These are phyloP conservation scores for Micromonas pusilla DNA, from an alignment of 139 green algal genomes.

Conservation along the genomic window DNA sequence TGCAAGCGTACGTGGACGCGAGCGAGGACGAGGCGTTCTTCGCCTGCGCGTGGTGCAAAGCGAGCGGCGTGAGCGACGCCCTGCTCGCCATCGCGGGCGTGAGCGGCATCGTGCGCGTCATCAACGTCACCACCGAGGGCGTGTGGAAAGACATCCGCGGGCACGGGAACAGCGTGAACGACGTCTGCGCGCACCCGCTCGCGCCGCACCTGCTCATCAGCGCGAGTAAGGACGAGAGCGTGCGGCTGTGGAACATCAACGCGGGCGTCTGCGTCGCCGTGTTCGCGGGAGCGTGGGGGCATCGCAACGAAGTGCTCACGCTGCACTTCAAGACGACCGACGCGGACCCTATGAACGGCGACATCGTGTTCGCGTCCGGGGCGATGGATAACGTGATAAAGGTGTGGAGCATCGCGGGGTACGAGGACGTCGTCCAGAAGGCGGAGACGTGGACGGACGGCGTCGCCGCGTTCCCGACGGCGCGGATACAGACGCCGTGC, in stretches of 20 bases:
- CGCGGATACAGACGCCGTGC: neutral
- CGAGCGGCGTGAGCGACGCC: neutral
- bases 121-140: neutral
- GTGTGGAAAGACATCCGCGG: neutral
- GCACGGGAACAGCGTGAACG: constrained; percentile 20
- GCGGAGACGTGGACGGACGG: neutral
- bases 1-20: constrained; percentile 9
- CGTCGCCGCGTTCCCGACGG: constrained; percentile 7
- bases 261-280: constrained; percentile 43
- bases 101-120: constrained; percentile 14
- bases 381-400: constrained; percentile 43
- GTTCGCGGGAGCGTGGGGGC: constrained; percentile 36
- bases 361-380: constrained; percentile 31
- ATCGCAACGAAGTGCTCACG: constrained; percentile 45
- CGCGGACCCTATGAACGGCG: neutral
- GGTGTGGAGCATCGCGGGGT: constrained; percentile 32
- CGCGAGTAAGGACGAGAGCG: constrained; percentile 39
- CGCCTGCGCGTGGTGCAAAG: constrained; percentile 4
- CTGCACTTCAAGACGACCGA: constrained; percentile 18
- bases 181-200: constrained; percentile 12
- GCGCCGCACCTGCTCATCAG: neutral
- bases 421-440: neutral
- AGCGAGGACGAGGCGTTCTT: neutral
- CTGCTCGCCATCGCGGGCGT: neutral
- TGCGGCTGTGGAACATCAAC: constrained; percentile 45